Evolutionary conservation across 2,329 filamentous ascomycete species (phyloP), one percentile per base, ranked within the genome.

Genomic region (Arachnomyces sp.): DNA sequence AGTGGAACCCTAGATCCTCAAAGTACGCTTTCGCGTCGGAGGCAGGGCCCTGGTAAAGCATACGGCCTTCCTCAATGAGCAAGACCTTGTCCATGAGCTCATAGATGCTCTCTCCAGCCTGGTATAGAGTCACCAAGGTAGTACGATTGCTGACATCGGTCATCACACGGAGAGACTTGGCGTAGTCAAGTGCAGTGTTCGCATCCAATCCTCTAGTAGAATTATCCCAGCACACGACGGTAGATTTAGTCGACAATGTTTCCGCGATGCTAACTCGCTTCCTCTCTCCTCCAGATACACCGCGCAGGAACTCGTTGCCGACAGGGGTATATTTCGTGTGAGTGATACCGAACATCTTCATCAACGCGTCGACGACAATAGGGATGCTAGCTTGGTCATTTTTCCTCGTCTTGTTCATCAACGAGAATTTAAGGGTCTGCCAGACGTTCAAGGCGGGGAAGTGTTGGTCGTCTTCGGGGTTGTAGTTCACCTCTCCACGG

Each of bases 1-100:
- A 77, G 36, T 75, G 52, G 56, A 79, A 83, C 7, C 81, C 81
- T 12, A 84, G 67, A 36, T 77, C 68, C 43, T 77, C 67, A 54
- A 86, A 84, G 58, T 83, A 85, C 42, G 74, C 65, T 41, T 70
- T 73, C 2, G 82, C 81, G 33, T 75, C 67, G n/a, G 65, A 63
- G 3, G 73, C 70, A 2, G 73, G 76, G 0, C 81, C 81, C 54
- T 78, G 77, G 61, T 76, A 85, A 39, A 84, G 74, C 61, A 80
- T 77, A 3, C 79, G 76, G 1, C 84, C 84, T 36, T 76, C 67
- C 48, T 89, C 81, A 39, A 90, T 84, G 14, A 89, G 76, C 37
- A 89, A 60, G 2, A 89, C 84, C 60, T 89, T 89, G 57, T 92
- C 84, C 74, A 89, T 84, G 25, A 83, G 67, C 46, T 79, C 71